Conservation (phyloP, 495 filamentous ascomycete genomes). For the Geoglossum glabrum region DNA sequence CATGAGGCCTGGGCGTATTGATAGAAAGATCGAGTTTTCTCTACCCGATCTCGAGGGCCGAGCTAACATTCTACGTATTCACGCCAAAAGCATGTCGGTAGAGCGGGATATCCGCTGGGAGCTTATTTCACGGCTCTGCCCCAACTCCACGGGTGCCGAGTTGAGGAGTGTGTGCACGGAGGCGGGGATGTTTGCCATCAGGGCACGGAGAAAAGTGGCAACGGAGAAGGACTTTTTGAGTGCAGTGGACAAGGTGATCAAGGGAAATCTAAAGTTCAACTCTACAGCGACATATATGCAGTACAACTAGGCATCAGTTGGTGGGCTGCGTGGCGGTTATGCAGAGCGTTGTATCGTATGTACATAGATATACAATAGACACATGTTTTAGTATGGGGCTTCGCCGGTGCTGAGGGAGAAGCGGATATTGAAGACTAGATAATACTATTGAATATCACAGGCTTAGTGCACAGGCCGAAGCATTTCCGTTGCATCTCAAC, state of each 20-base stretch:
- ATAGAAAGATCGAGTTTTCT: slow-evolving; percentile 96
- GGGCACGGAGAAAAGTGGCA: slow-evolving; percentile 89
- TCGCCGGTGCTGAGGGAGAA: too few species aligned
- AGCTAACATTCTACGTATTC: slow-evolving; percentile 92
- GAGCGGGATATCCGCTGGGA: slow-evolving; percentile 98
- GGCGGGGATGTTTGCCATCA: slow-evolving; percentile 97
- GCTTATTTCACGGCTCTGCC: slow-evolving; percentile 86
- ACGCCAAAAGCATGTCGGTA: slow-evolving; percentile 98
- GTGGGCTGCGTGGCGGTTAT: too few species aligned
- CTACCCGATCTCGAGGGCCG: slow-evolving; percentile 90
- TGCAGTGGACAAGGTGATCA: slow-evolving; percentile 98
- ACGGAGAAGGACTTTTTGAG: slow-evolving; percentile 98
- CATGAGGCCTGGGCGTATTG: slow-evolving; percentile 94
- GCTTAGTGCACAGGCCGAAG: too few species aligned
- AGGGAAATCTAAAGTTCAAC: slow-evolving; percentile 98
- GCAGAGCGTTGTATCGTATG: too few species aligned
- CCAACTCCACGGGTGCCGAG: slow-evolving; percentile 92
- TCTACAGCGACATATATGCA: slow-evolving; percentile 97
- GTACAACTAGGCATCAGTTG: slow-evolving; percentile 52
- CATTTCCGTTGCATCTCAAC: too few species aligned
- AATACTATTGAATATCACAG: too few species aligned
- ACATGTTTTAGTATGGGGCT: too few species aligned
- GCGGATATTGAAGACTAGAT: too few species aligned
- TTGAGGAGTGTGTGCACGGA: slow-evolving; percentile 93
- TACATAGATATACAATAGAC: neutral